Base-by-base conservation (phyloP, 768 basidiomycete genomes). In the Dioszegia hungarica region DNA sequence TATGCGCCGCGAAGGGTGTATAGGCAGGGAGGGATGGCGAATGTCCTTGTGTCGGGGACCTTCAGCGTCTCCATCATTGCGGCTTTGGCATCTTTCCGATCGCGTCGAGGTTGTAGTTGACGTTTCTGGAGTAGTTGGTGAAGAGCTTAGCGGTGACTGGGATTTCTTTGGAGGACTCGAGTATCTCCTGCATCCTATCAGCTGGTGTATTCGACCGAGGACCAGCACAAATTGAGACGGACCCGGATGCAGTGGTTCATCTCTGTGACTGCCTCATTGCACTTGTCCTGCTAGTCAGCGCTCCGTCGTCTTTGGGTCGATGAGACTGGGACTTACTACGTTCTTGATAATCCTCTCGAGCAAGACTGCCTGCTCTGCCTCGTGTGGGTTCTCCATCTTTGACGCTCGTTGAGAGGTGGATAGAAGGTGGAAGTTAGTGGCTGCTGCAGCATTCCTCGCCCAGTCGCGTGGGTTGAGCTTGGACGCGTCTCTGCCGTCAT, bases 361-460 rank as follows among this genome's bases (percentile, higher is more conserved):
- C 19, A 94, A 82, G 43, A 92, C 85, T 29, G 89, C 90, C 73
- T 97, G 92, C 39, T 88, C 82, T 76, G 93, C 90, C 48, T 89
- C 89, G 66, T 97, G 91, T 20, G 92, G 92, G 75, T 94, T 94
- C 77, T 95, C 90, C 92, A 95, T 94, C 6, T 15, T 47, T 37
- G 34, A 14, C 25, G 28, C 25, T 33, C 34, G 25, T 2, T 27
- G 41, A 24, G 5, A 43, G 41, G 2, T 12, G 41, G 2, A 25
- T 15, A 28, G n/a, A 4, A n/a, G n/a, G n/a, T n/a, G n/a, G n/a
- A n/a, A n/a, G n/a, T n/a, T n/a, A n/a, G n/a, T n/a, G n/a, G n/a
- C n/a, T n/a, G n/a, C n/a, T n/a, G n/a, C n/a, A n/a, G n/a, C 39
- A 54, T 28, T 54, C 37, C 27, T 54, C n/a, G n/a, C n/a, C n/a